A percentile compares a stretch with the other conserved stretches of the same genome.
Evolutionary conservation across 192 early-diverging fungal genomes (phyloP).

Genomic region (Gonapodya prolifera): DNA sequence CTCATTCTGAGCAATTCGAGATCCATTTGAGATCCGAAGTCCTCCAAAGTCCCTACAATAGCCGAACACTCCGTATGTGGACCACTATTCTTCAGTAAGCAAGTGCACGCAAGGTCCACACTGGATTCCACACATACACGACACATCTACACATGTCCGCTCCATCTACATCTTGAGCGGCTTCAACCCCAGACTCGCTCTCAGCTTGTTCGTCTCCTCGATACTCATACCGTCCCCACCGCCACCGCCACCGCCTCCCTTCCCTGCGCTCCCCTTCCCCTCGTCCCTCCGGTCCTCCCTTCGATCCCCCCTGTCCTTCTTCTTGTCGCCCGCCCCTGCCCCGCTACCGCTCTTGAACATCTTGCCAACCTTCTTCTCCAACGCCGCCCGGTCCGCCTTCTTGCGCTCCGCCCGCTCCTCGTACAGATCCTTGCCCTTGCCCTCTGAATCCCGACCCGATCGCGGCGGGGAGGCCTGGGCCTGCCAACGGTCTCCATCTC

Average conservation of each 20-base stretch:
- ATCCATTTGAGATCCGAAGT: too few relatives aligned
- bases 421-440: neutral
- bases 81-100: too few relatives aligned
- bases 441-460: neutral
- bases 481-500: neutral
- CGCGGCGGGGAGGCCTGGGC: neutral
- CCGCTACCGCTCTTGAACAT: neutral
- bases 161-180: constrained; percentile 3
- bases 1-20: too few relatives aligned
- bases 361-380: neutral
- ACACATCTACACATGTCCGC: too few relatives aligned
- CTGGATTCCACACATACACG: too few relatives aligned
- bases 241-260: neutral
- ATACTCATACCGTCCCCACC: neutral
- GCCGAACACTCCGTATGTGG: too few relatives aligned
- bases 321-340: neutral
- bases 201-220: constrained; percentile 6
- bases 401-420: constrained; percentile 2
- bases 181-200: constrained; percentile 3
- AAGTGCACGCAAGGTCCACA: too few relatives aligned
- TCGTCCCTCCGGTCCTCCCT: neutral
- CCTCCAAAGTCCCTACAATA: too few relatives aligned
- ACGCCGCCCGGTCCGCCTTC: constrained; percentile 1
- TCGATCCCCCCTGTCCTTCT: neutral
- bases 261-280: neutral